These are phyloP conservation scores for Plasmodium relictum DNA, from an alignment of 169 alveolate species.

Conservation along the genomic window DNA sequence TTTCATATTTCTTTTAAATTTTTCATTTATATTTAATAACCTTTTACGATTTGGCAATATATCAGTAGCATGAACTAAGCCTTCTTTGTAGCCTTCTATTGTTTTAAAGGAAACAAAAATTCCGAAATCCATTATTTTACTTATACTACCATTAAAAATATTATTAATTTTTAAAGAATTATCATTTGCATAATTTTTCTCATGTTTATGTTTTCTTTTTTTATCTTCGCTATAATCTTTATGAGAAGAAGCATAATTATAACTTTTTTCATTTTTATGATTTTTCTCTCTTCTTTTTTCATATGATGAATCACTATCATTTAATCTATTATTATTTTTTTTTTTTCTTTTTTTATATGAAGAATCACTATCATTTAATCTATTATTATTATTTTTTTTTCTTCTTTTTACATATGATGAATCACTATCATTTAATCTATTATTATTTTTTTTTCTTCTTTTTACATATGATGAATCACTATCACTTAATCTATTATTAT, in stretches of 20 bases:
- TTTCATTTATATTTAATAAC: constrained; percentile 44
- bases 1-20: constrained; percentile 58
- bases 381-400: not conserved
- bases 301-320: constrained; percentile 4
- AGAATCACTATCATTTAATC: not conserved
- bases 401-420: no score
- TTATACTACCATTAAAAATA: constrained; percentile 83
- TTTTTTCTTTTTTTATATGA: no score
- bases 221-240: not conserved
- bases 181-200: constrained; percentile 8
- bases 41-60: constrained; percentile 73
- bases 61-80: constrained; percentile 88
- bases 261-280: not conserved
- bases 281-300: not conserved
- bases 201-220: not conserved
- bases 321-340: not conserved
- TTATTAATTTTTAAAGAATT: constrained; percentile 7
- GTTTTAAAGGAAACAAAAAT: constrained; percentile 84
- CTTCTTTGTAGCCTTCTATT: constrained; percentile 83
- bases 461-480: no score
- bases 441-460: no score
- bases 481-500: no score
- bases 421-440: no score
- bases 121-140: constrained; percentile 85
- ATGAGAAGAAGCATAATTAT: not conserved